Base-by-base conservation (phyloP, 768 basidiomycete species). In the Butyriboletus loyo region DNA sequence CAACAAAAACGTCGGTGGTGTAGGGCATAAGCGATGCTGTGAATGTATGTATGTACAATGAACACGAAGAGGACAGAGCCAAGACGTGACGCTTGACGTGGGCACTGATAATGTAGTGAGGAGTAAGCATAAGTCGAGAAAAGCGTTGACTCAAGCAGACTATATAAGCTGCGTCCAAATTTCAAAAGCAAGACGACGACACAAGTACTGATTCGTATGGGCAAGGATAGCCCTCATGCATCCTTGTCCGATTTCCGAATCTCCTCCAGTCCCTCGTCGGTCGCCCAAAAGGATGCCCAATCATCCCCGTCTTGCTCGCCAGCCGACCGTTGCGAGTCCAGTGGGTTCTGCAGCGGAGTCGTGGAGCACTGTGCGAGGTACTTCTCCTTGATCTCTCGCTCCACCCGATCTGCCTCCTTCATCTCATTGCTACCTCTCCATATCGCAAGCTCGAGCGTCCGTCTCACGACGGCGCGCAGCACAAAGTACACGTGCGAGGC, bases 401-500 rank as follows among this genome's bases (percentile, higher is more conserved):
- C 85, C 62, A 78, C 74, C 55, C 70, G 69, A 59, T 85, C 79
- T 36, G 78, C 71, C 60, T 79, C 76, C 50, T 75, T 75, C 55
- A 83, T 82, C 66, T 91, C 93, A 37, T 72, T 67, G 53, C 86
- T 86, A 2, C 82, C 85, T 43, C 78, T 75, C 93, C 92, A 96
- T 55, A 87, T 71, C n/a, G 86, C 69, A 61, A 83, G 78, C 69
- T 89, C 85, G 21, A 94, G 76, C 28, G 91, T 60, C 59, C 85
- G 87, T 21, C 87, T 74, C 34, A 92, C 81, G 14, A 77, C 53
- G 5, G 73, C 74, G 13, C 85, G 79, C 40, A 90, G 63, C 34
- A 92, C 55, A 52, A 93, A 73, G 71, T 86, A 96, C n/a, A 79
- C 87, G 67, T 98, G 96, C 40, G 86, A 89, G n/a, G 92, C 85